Percentiles rank a stretch among this genome's conserved stretches.
Conservation (phyloP, 2,329 filamentous ascomycete genomes). For the Curvularia sp. region DNA sequence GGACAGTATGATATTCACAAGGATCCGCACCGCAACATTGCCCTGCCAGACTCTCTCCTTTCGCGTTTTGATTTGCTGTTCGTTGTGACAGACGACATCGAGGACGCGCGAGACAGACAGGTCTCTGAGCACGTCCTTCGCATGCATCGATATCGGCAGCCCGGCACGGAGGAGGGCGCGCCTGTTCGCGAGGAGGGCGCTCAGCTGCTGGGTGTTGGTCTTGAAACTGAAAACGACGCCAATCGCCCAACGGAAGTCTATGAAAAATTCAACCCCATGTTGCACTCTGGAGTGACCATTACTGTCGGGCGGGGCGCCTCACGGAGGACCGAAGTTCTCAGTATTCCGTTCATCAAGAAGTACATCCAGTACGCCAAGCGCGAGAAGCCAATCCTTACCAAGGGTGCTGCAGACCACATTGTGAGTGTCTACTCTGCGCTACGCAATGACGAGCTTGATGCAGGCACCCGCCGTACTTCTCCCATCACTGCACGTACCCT, state of each 20-base stretch:
- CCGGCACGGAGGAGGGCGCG: constrained; percentile 91
- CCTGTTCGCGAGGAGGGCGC: constrained; percentile 87
- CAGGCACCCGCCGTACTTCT: constrained; percentile 90
- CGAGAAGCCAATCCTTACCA: constrained; percentile 86
- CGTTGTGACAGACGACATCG: constrained; percentile 97
- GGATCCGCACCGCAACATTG: constrained; percentile 98
- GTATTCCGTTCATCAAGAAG: constrained; percentile 98
- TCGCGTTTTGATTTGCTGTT: constrained; percentile 99
- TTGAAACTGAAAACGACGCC: constrained; percentile 77
- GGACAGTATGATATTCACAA: constrained; percentile 99
- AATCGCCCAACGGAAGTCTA: constrained; percentile 85
- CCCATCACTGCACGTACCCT: constrained; percentile 97
- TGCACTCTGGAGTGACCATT: constrained; percentile 87
- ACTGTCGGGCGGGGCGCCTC: constrained; percentile 75
- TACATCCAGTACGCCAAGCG: constrained; percentile 98
- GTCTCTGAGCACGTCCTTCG: constrained; percentile 96
- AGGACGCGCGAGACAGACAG: constrained; percentile 87
- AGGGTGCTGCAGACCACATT: constrained; percentile 91
- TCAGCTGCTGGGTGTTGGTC: constrained; percentile 85
- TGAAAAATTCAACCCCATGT: constrained; percentile 95
- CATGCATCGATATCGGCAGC: constrained; percentile 94
- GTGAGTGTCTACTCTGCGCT: constrained; percentile 89
- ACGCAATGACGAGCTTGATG: constrained; percentile 93
- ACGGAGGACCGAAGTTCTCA: constrained; percentile 85
- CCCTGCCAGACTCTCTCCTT: constrained; percentile 90